Evolutionary conservation across 2,329 filamentous ascomycete genomes (phyloP), one percentile per base, ranked within the genome.

Genomic region (Ophiostoma himal-ulmi): DNA sequence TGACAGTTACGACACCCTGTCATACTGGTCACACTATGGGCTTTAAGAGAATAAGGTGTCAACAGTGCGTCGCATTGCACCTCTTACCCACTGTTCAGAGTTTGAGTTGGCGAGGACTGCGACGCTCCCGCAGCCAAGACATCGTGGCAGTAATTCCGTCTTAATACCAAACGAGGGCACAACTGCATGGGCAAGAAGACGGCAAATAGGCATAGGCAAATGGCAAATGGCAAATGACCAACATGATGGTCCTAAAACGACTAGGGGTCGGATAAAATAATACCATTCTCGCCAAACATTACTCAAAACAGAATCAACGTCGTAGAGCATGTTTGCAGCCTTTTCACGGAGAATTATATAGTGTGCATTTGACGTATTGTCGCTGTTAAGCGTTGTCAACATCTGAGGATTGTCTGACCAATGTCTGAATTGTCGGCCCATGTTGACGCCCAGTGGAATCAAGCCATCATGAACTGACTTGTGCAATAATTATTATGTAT

Each of bases 261-360:
- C 54, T 60, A 60, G 52, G 48, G 52, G 52, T 57, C n/a, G 54
- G 57, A 62, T 34, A 14, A 62, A 10, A 26, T 13, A 57, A 57
- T 60, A 60, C 17, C 57, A 62, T 62, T 62, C 26, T 36, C 57
- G 57, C 57, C 57, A 34, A 62, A 62, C 57, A 62, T 62, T 62
- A 34, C 57, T 62, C 26, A 34, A 62, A 17, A 17, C 57, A 62
- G 57, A 62, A 62, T 17, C 26, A 62, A 34, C 26, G 57, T 20
- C 22, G 57, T 3, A 62, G 57, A 34, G 22, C 44, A 48, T 48
- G 52, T 57, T 57, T 22, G n/a, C 8, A 57, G 52, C 48, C 48
- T 48, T n/a, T n/a, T 48, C 4, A 54, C 17, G n/a, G 48, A 54
- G 48, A 44, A 17, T 44, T 44, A 44, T 44, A 5, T 44, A 6